Evolutionary conservation across 148 eudicot species (phyloP), one percentile per base, ranked within the genome.

Genomic region (Selenicereus undatus): DNA sequence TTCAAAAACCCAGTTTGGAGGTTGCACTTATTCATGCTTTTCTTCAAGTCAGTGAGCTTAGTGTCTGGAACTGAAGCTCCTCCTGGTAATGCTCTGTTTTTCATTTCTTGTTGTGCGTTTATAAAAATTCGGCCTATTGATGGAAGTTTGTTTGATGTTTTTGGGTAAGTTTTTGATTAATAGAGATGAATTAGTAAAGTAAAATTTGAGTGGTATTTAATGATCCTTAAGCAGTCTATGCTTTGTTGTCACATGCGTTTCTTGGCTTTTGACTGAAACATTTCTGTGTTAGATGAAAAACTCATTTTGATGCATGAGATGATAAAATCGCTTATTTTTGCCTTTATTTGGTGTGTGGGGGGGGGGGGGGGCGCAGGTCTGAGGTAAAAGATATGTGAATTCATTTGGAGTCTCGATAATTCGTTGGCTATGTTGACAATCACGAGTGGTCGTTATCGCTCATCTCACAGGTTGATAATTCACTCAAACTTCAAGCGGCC

Each of bases 21-120:
- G 65, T 36, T 21, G 21, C 27, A 12, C 2, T 43, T 78, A 18
- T 0, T 45, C 60, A 8, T 4, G 76, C 24, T 74, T 20, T 74
- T 74, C 11, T 74, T 74, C 36, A 13, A 20, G 36, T 78, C 62
- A 36, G 73, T 68, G 60, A 27, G 36, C 21, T 66, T 13, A 43
- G 21, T 58, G 12, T 58, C 6, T 60, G n/a, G 26, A 8, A 64
- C 12, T 77, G 32, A n/a, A 22, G 22, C 27, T 77, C 0, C 24
- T 78, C n/a, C 72, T 66, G 80, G 73, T 66, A 30, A 78, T 78
- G 56, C 73, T 78, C 80, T 39, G 80, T 39, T 77, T 66, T 45
- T 27, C 8, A 16, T 39, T 65, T 62, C 12, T 18, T 42, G 22
- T 39, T 72, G 75, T 20, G 32, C 39, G 0, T 11, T 48, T 11